phyloP scores from a whole-genome alignment of 202 grass and related monocot genomes.

The Elaeis oleifera region DNA sequence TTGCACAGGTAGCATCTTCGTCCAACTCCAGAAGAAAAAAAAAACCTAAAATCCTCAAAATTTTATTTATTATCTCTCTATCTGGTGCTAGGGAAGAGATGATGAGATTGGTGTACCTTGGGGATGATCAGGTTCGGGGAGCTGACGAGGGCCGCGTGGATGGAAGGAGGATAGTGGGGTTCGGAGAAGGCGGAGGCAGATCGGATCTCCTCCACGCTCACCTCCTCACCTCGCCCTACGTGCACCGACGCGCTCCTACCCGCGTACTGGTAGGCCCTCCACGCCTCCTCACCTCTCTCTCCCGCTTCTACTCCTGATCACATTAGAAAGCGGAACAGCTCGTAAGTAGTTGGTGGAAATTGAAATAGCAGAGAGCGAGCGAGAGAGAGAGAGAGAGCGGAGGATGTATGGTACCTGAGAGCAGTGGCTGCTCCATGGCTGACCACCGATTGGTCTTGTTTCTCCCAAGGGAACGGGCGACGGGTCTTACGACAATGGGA shows the following conservation, averaged over 20 bases:
- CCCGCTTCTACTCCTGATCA: constrained; percentile 6
- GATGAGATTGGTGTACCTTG: constrained; percentile 1
- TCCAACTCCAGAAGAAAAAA: too few species aligned
- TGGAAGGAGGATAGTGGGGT: constrained; percentile 51
- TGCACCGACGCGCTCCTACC: constrained; percentile 50
- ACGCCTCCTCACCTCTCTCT: constrained; percentile 19
- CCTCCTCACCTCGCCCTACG: constrained; percentile 33
- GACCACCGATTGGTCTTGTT: too few species aligned
- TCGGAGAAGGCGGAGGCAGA: constrained; percentile 53
- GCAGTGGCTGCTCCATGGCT: constrained; percentile 13
- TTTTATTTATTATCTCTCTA: too few species aligned
- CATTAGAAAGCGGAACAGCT: neutral
- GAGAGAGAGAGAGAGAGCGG: neutral
- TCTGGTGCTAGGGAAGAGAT: too few species aligned
- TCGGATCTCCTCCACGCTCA: constrained; percentile 64
- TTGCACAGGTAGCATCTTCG: too few species aligned
- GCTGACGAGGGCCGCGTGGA: constrained; percentile 53
- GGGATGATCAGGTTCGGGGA: constrained; percentile 19
- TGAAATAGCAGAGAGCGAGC: neutral
- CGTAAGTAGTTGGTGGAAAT: too few species aligned
- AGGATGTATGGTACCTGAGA: constrained; percentile 12
- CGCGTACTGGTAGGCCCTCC: constrained; percentile 69
- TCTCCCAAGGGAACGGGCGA: too few species aligned
- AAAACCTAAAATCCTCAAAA: too few species aligned
- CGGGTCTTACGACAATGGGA: too few species aligned